Conservation (phyloP, 2,329 filamentous ascomycete species). For the Phyllosticta ampelicida region DNA sequence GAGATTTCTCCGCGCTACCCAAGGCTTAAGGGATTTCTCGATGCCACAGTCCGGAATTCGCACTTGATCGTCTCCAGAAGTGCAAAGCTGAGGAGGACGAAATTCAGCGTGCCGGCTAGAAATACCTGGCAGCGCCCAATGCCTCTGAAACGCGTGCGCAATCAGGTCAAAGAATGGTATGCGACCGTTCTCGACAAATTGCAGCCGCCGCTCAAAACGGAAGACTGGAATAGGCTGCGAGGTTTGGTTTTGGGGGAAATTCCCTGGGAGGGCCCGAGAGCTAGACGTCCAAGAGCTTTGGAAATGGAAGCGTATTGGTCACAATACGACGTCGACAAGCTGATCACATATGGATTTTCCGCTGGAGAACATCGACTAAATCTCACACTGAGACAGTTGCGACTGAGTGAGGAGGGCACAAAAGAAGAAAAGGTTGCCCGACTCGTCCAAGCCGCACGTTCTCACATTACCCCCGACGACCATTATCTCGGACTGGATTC, state of each 20-base stretch:
- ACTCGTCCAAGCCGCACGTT: neutral
- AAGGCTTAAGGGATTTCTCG: constrained; percentile 20
- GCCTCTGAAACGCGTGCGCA: constrained; percentile 34
- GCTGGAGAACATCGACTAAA: neutral
- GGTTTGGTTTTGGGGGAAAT: constrained; percentile 27
- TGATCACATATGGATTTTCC: neutral
- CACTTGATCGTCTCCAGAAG: constrained; percentile 12
- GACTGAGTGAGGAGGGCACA: neutral
- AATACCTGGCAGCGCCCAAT: constrained; percentile 38
- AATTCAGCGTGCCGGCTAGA: constrained; percentile 28
- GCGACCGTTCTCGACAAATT: constrained; percentile 31
- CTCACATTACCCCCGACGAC: neutral
- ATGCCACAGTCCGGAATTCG: constrained; percentile 15
- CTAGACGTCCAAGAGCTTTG: constrained; percentile 13
- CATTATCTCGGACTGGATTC: neutral
- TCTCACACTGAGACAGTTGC: neutral
- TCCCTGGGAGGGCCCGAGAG: constrained; percentile 18
- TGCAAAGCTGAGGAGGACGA: constrained; percentile 18
- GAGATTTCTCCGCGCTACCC: constrained; percentile 22
- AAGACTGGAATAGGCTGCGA: constrained; percentile 34
- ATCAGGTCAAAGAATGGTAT: constrained; percentile 35
- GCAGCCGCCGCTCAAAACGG: constrained; percentile 34
- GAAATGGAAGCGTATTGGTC: neutral
- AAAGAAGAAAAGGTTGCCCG: constrained; percentile 3
- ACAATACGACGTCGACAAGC: constrained; percentile 5